These are phyloP conservation scores for Ceratocystis albifundus DNA, from an alignment of 2,329 filamentous ascomycete genomes.

Conservation along the genomic window DNA sequence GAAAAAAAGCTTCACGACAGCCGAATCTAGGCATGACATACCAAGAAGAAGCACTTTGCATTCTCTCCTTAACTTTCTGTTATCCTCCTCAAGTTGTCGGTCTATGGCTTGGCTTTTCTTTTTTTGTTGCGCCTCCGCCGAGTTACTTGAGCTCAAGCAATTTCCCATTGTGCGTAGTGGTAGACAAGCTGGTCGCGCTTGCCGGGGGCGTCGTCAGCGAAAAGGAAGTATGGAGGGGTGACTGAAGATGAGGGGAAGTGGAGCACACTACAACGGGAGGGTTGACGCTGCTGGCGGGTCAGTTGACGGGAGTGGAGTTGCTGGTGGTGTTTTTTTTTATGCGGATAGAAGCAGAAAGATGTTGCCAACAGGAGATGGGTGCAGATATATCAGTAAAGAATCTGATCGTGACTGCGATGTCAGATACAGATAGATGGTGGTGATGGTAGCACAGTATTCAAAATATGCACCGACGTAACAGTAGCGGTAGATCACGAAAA, in stretches of 20 bases:
- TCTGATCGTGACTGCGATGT: neutral
- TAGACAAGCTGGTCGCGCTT: neutral
- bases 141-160: slow-evolving; percentile 76
- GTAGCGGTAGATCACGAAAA: neutral
- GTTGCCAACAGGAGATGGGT: neutral
- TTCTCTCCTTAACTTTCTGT: slow-evolving; percentile 81
- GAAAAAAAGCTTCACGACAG: neutral
- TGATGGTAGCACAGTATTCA: neutral
- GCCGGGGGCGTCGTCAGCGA: neutral
- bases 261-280: neutral
- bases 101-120: slow-evolving; percentile 96
- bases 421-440: neutral
- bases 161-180: slow-evolving; percentile 57
- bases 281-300: neutral
- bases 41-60: slow-evolving; percentile 96
- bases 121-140: slow-evolving; percentile 78
- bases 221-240: neutral
- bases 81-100: slow-evolving; percentile 85
- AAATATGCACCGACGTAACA: neutral
- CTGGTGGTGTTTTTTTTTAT: neutral
- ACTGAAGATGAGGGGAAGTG: neutral
- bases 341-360: neutral
- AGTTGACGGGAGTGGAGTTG: neutral
- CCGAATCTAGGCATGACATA: slow-evolving; percentile 37
- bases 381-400: neutral